Percentiles rank a stretch among this genome's conserved stretches.
Conservation (phyloP, 306 rosid genomes). For the Prunus kanzakura region DNA sequence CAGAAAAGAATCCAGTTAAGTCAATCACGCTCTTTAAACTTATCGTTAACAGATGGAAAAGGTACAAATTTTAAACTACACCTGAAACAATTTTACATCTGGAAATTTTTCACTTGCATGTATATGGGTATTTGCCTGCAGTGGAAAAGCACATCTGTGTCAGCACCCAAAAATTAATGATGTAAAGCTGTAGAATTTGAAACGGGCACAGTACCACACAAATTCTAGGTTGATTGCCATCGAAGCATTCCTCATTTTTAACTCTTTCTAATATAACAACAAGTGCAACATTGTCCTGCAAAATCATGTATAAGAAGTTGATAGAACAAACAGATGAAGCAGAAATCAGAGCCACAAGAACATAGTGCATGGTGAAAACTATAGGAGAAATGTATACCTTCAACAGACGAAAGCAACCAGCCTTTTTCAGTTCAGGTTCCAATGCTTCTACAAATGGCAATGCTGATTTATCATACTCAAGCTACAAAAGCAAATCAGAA, state of each 20-base stretch:
- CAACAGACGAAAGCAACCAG: not conserved
- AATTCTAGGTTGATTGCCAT: constrained; percentile 17
- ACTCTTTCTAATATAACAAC: constrained; percentile 24
- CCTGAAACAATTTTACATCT: constrained; percentile 31
- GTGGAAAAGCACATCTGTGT: not conserved
- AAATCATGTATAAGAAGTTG: not conserved
- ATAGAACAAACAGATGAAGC: not conserved
- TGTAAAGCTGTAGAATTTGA: not conserved
- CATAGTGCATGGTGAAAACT: not conserved
- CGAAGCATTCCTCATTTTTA: not conserved
- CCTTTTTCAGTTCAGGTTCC: constrained; percentile 2
- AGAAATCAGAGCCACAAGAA: not conserved
- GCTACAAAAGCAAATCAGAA: constrained; percentile 21
- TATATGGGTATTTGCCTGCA: constrained; percentile 40
- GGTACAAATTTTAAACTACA: constrained; percentile 6
- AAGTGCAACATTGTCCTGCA: constrained; percentile 31
- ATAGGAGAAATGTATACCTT: constrained; percentile 18
- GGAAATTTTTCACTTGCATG: not conserved
- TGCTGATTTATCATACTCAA: constrained; percentile 18
- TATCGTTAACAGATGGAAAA: not conserved
- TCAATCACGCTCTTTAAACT: not conserved
- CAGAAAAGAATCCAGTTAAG: not conserved
- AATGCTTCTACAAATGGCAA: constrained; percentile 10
- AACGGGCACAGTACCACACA: constrained; percentile 29
- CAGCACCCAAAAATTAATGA: not conserved